These are phyloP conservation scores for Exophiala viscosa DNA, from an alignment of 2,329 filamentous ascomycete genomes.

Conservation along the genomic window DNA sequence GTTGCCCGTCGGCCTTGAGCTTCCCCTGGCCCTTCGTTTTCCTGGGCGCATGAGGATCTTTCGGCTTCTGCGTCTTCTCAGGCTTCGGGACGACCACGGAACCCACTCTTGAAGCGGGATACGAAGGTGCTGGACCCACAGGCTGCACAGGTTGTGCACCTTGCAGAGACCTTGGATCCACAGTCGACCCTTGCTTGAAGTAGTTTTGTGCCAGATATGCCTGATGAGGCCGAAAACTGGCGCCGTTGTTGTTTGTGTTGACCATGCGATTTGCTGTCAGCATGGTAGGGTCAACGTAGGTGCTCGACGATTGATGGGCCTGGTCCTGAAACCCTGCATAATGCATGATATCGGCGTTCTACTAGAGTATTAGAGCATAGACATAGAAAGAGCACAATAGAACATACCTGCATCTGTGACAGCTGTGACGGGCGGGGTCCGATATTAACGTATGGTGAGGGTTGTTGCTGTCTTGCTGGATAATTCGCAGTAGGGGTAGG, in stretches of 20 bases:
- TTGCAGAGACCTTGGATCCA: constrained; percentile 25
- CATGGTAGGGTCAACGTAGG: constrained; percentile 25
- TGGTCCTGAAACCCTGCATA: constrained; percentile 18
- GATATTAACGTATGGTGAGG: constrained; percentile 27
- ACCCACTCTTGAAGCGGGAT: background rate
- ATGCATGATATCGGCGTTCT: constrained; percentile 20
- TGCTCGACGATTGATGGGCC: constrained; percentile 11
- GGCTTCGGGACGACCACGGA: constrained; percentile 16
- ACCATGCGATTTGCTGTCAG: constrained; percentile 19
- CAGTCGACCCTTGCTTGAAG: constrained; percentile 14
- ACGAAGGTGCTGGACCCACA: constrained; percentile 1
- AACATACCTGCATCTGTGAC: constrained; percentile 24
- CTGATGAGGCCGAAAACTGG: constrained; percentile 16
- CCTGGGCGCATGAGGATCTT: constrained; percentile 15
- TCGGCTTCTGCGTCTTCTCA: constrained; percentile 14
- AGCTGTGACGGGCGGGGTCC: constrained; percentile 31
- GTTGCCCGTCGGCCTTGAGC: constrained; percentile 28
- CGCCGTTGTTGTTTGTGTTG: constrained; percentile 5
- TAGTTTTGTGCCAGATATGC: constrained; percentile 10
- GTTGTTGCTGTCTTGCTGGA: constrained; percentile 32
- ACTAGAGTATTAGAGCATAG: constrained; percentile 1
- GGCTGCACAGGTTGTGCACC: constrained; percentile 19
- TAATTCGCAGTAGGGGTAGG: constrained; percentile 28
- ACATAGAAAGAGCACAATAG: background rate
- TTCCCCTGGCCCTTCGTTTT: constrained; percentile 27